phyloP scores from a whole-genome alignment of 2,329 filamentous ascomycete species.

The Atkinsonella texensis region DNA sequence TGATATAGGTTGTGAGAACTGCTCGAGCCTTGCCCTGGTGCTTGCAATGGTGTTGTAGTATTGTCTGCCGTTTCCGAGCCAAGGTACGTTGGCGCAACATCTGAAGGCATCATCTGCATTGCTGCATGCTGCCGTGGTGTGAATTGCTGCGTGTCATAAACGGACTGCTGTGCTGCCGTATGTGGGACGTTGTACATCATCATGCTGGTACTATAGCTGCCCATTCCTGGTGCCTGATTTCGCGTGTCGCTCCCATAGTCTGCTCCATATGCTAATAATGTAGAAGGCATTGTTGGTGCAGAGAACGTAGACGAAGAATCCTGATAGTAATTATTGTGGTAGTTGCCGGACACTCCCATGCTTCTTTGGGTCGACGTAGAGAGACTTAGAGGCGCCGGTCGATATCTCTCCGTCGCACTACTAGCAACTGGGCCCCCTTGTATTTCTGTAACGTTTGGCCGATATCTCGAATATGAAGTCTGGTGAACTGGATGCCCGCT shows the following conservation, averaged over 20 bases:
- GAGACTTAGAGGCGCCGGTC: constrained; percentile 36
- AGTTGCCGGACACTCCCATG: constrained; percentile 45
- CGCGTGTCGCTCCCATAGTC: constrained; percentile 54
- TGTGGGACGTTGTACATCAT: constrained; percentile 74
- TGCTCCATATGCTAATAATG: constrained; percentile 44
- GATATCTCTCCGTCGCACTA: constrained; percentile 29
- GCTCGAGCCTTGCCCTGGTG: constrained; percentile 34
- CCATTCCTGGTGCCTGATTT: constrained; percentile 41
- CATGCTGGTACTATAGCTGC: constrained; percentile 47
- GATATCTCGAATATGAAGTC: constrained; percentile 41
- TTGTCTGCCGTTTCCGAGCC: constrained; percentile 29
- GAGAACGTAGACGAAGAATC: constrained; percentile 40
- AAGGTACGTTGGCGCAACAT: constrained; percentile 60
- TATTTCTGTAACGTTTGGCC: constrained; percentile 36
- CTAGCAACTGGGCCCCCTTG: constrained; percentile 25
- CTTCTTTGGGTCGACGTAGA: constrained; percentile 35
- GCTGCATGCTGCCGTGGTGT: constrained; percentile 62
- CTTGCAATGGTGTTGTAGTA: constrained; percentile 41
- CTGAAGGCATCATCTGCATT: constrained; percentile 53
- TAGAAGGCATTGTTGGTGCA: constrained; percentile 44
- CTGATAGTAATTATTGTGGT: constrained; percentile 43
- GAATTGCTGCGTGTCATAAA: constrained; percentile 71
- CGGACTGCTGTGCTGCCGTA: constrained; percentile 45
- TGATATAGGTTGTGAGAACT: constrained; percentile 51
- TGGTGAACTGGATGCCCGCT: constrained; percentile 59